Evolutionary conservation across 2,329 filamentous ascomycete genomes (phyloP).

Genomic region (Lithohypha guttulata): DNA sequence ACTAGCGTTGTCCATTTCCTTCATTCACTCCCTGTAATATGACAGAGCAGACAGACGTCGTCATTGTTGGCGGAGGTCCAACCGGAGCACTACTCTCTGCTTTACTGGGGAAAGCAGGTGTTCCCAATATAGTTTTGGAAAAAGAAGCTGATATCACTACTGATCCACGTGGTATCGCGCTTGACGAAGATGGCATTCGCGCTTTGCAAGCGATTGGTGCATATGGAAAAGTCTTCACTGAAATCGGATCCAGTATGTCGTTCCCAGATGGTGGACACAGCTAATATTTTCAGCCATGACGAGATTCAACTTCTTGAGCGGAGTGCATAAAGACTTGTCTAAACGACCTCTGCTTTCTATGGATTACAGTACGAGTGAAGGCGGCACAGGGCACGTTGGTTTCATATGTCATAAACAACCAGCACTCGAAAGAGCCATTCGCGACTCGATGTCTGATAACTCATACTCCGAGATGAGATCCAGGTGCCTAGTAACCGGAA

Average conservation of each 20-base stretch:
- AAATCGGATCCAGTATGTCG: slow-evolving; percentile 23
- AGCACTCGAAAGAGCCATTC: slow-evolving; percentile 22
- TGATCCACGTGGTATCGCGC: slow-evolving; percentile 25
- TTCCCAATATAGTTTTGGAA: slow-evolving; percentile 24
- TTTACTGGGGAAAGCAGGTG: slow-evolving; percentile 20
- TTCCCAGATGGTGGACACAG: background rate
- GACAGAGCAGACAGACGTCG: slow-evolving; percentile 20
- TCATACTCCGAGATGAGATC: slow-evolving; percentile 13
- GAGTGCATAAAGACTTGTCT: slow-evolving; percentile 11
- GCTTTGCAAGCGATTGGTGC: slow-evolving; percentile 24
- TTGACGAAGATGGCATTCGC: slow-evolving; percentile 27
- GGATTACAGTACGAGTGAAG: slow-evolving; percentile 20
- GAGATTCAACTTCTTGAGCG: slow-evolving; percentile 17
- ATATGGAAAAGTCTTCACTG: slow-evolving; percentile 23
- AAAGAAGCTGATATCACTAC: slow-evolving; percentile 24
- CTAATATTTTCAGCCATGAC: slow-evolving; percentile 15
- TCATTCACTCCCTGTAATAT: too few relatives aligned
- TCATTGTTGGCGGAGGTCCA: slow-evolving; percentile 27
- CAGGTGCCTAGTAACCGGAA: slow-evolving; percentile 12
- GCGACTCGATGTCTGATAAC: slow-evolving; percentile 12
- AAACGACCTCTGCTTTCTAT: slow-evolving; percentile 16
- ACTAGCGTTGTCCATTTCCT: too few relatives aligned
- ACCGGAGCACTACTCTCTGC: slow-evolving; percentile 25
- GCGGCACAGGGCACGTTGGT: slow-evolving; percentile 25
- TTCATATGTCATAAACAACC: slow-evolving; percentile 26